A percentile compares a stretch with the other conserved stretches of the same genome.
These are phyloP conservation scores for Mariannaea sp. DNA, from an alignment of 2,329 filamentous ascomycete species.

Conservation along the genomic window DNA sequence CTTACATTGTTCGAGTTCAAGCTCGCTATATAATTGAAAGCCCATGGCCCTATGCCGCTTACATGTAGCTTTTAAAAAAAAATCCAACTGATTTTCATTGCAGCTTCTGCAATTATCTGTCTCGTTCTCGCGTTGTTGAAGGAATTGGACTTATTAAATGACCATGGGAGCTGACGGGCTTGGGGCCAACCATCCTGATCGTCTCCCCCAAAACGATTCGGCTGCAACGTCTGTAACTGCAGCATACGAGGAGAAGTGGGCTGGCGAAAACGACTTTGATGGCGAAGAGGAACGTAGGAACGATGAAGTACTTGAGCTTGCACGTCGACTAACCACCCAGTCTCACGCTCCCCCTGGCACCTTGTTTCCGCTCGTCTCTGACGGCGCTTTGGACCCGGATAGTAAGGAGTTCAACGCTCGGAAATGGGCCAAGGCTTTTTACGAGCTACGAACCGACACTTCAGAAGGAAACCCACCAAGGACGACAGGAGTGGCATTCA, in stretches of 20 bases:
- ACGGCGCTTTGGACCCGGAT: constrained; percentile 45
- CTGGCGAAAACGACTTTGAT: not conserved
- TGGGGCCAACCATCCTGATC: constrained; percentile 1
- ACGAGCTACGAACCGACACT: constrained; percentile 30
- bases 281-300: constrained; percentile 9
- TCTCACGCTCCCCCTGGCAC: constrained; percentile 34
- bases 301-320: constrained; percentile 36
- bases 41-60: not conserved
- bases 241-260: constrained; percentile 26
- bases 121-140: not conserved
- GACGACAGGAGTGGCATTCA: constrained; percentile 37
- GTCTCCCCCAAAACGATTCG: constrained; percentile 7
- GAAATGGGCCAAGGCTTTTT: constrained; percentile 50
- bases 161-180: constrained; percentile 22
- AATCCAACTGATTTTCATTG: not conserved
- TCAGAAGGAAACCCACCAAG: constrained; percentile 37
- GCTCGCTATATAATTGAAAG: constrained; percentile 5
- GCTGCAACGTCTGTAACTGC: constrained; percentile 26
- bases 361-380: constrained; percentile 35
- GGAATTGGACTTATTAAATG: not conserved
- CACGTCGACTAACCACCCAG: constrained; percentile 36
- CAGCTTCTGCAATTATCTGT: not conserved
- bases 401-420: constrained; percentile 48
- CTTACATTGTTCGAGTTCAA: not conserved
- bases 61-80: not conserved